These are phyloP conservation scores for Rhynchosporium graminicola DNA, from an alignment of 2,329 filamentous ascomycete species.

Conservation along the genomic window DNA sequence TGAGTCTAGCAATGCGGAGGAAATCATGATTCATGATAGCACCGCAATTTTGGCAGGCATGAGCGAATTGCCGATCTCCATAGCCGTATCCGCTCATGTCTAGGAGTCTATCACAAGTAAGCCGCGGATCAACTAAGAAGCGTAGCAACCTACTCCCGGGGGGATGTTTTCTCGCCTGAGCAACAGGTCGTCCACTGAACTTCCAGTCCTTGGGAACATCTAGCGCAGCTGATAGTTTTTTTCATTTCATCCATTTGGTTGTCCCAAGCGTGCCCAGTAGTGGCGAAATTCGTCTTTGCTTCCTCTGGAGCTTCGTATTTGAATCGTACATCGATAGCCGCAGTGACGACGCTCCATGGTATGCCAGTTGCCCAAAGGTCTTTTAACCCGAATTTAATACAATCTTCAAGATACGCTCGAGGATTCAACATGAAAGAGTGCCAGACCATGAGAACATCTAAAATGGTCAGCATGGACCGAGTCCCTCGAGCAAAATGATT, in stretches of 20 bases:
- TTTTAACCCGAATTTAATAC: slow-evolving; percentile 57
- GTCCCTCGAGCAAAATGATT: slow-evolving; percentile 49
- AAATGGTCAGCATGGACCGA: slow-evolving; percentile 19
- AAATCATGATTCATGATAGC: slow-evolving; percentile 55
- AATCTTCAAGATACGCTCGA: slow-evolving; percentile 72
- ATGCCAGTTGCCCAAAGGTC: slow-evolving; percentile 63
- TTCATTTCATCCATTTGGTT: slow-evolving; percentile 52
- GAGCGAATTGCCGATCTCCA: slow-evolving; percentile 57
- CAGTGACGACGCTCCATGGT: slow-evolving; percentile 63
- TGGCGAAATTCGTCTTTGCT: slow-evolving; percentile 50
- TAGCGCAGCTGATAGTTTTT: slow-evolving; percentile 57
- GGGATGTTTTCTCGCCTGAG: slow-evolving; percentile 42
- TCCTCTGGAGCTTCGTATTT: slow-evolving; percentile 52
- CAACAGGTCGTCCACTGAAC: slow-evolving; percentile 63
- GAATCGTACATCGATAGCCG: slow-evolving; percentile 60
- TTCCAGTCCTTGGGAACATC: slow-evolving; percentile 47
- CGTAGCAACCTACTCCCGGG: slow-evolving; percentile 35
- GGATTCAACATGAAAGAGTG: slow-evolving; percentile 80
- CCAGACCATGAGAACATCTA: slow-evolving; percentile 78
- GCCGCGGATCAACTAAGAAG: slow-evolving; percentile 9
- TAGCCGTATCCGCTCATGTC: slow-evolving; percentile 55
- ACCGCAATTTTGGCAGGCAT: slow-evolving; percentile 53
- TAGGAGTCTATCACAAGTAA: slow-evolving; percentile 25
- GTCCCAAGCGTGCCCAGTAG: slow-evolving; percentile 58
- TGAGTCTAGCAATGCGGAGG: slow-evolving; percentile 64